Percentiles rank a stretch among this genome's conserved stretches.
phyloP scores from a whole-genome alignment of 2,329 filamentous ascomycete species.

The Cylindrodendrum hubeiense region DNA sequence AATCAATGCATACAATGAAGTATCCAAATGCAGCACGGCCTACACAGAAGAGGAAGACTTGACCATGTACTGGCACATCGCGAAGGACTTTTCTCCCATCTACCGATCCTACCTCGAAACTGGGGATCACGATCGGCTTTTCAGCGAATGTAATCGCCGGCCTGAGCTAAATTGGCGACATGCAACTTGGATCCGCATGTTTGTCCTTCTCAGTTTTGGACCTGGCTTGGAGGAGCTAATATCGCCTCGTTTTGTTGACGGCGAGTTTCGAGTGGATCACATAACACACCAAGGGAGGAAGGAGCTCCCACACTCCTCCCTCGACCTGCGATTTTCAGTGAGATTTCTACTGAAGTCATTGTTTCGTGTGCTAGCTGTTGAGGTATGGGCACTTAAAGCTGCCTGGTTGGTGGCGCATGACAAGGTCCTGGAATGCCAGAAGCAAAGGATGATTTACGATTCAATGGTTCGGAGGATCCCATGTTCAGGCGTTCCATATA shows the following conservation, averaged over 20 bases:
- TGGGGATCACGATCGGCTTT: not conserved
- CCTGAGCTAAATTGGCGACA: not conserved
- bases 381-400: not conserved
- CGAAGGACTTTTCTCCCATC: not conserved
- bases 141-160: not conserved
- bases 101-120: not conserved
- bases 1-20: not conserved
- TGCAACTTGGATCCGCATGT: constrained; percentile 7
- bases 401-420: not conserved
- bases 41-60: not conserved
- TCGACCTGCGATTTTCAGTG: not conserved
- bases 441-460: not conserved
- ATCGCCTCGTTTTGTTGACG: not conserved
- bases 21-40: not conserved
- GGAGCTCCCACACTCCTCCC: not conserved
- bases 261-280: not conserved
- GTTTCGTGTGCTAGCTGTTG: not conserved
- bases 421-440: not conserved
- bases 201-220: constrained; percentile 1
- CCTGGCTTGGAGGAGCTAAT: not conserved
- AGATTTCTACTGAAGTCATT: not conserved
- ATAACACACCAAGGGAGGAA: not conserved
- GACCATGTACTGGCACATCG: not conserved
- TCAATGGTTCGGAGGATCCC: not conserved
- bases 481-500: not conserved